These are phyloP conservation scores for Sesbania bispinosa DNA, from an alignment of 306 rosid species.

Conservation along the genomic window DNA sequence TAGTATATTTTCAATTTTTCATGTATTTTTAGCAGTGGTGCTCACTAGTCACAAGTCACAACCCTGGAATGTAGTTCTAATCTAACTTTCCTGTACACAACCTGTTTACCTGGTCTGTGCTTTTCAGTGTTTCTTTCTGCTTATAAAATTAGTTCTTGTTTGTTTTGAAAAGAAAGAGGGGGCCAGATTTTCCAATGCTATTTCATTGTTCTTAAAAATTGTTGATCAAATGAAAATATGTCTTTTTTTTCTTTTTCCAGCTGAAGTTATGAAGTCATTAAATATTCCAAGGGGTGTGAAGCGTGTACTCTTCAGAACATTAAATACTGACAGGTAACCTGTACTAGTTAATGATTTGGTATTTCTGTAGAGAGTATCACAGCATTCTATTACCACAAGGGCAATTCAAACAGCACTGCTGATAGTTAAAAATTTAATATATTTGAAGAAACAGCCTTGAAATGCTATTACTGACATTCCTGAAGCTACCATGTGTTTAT, in stretches of 20 bases:
- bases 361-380: background rate
- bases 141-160: background rate
- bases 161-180: background rate
- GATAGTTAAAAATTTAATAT: background rate
- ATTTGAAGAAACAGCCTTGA: constrained; percentile 9
- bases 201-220: background rate
- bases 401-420: background rate
- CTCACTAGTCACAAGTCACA: no score
- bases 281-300: constrained; percentile 69
- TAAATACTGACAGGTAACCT: constrained; percentile 71
- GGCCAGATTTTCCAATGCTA: background rate
- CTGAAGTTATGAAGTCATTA: constrained; percentile 75
- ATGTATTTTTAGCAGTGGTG: no score
- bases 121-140: constrained; percentile 1
- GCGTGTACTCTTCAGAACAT: constrained; percentile 78
- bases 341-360: background rate
- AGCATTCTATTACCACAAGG: background rate
- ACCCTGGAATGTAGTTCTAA: no score
- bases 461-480: background rate
- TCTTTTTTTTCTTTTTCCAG: constrained; percentile 38
- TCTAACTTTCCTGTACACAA: no score
- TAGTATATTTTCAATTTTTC: no score
- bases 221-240: background rate
- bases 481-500: background rate
- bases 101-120: no score